Evolutionary conservation across 202 grass and related monocot genomes (phyloP).

Genomic region (Eragrostis tef): DNA sequence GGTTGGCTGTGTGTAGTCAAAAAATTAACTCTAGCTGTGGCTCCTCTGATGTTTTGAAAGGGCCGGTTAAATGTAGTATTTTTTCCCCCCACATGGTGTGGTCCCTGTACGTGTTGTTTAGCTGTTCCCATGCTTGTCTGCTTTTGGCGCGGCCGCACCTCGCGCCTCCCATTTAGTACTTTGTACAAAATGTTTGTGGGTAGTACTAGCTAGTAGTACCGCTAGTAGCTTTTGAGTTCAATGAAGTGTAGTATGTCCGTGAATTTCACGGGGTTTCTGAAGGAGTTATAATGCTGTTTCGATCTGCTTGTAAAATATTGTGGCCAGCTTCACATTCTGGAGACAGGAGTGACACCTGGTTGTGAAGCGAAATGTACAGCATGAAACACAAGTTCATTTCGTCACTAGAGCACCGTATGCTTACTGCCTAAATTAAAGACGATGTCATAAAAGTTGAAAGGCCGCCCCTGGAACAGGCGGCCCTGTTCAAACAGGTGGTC

Average conservation of each 20-base stretch:
- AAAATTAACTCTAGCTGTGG: constrained; percentile 40
- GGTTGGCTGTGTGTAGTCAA: neutral
- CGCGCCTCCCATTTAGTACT: neutral
- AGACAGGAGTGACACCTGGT: neutral
- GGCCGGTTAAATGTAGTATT: constrained; percentile 49
- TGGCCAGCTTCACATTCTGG: neutral
- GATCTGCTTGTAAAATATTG: neutral
- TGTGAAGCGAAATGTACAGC: neutral
- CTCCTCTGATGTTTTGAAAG: constrained; percentile 53
- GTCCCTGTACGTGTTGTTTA: constrained; percentile 56
- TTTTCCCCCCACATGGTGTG: constrained; percentile 46
- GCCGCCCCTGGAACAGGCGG: too few species aligned
- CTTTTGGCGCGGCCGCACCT: constrained; percentile 23
- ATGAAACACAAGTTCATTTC: too few species aligned
- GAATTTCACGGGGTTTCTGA: neutral
- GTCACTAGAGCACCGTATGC: neutral
- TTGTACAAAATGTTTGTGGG: constrained; percentile 43
- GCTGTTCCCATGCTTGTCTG: constrained; percentile 58
- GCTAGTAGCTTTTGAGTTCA: constrained; percentile 21
- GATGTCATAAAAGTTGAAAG: too few species aligned
- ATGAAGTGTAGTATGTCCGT: neutral
- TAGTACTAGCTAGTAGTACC: neutral
- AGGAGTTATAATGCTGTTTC: neutral
- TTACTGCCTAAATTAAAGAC: too few species aligned
- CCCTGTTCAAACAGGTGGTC: neutral